Conservation (phyloP, 2,329 filamentous ascomycete genomes). For the Penicillium brevicompactum region DNA sequence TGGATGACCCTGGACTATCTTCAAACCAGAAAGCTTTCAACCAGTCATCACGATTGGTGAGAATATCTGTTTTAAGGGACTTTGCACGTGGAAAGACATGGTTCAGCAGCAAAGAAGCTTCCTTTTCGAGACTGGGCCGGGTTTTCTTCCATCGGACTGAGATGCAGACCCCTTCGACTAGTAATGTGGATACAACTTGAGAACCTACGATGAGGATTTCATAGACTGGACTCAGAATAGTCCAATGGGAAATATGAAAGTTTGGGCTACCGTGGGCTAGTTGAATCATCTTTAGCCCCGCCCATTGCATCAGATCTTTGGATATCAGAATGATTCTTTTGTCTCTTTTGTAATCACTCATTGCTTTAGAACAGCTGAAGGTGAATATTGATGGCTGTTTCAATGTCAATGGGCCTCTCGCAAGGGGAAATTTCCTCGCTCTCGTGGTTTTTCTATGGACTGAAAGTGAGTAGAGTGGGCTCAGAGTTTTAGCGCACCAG, state of each 20-base stretch:
- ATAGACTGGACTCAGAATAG: neutral
- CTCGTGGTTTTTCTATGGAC: neutral
- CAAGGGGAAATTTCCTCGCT: neutral
- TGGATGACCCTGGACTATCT: neutral
- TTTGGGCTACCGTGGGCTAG: neutral
- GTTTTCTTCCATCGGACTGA: neutral
- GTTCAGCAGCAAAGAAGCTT: neutral
- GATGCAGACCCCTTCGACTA: neutral
- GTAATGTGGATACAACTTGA: neutral
- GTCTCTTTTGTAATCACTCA: no score
- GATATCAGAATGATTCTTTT: neutral
- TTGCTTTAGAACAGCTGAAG: no score
- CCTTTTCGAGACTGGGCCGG: neutral
- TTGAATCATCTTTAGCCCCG: neutral
- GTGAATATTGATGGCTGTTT: neutral
- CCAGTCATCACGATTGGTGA: neutral
- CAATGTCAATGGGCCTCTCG: neutral
- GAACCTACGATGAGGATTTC: neutral
- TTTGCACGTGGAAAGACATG: neutral
- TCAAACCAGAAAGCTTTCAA: neutral
- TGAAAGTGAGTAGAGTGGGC: neutral
- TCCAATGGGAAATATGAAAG: neutral
- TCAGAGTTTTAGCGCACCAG: neutral
- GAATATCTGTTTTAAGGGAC: neutral
- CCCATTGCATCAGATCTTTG: neutral